A percentile compares a stretch with the other conserved stretches of the same genome.
These are phyloP conservation scores for Venturia pyrina DNA, from an alignment of 2,329 filamentous ascomycete species.

Conservation along the genomic window DNA sequence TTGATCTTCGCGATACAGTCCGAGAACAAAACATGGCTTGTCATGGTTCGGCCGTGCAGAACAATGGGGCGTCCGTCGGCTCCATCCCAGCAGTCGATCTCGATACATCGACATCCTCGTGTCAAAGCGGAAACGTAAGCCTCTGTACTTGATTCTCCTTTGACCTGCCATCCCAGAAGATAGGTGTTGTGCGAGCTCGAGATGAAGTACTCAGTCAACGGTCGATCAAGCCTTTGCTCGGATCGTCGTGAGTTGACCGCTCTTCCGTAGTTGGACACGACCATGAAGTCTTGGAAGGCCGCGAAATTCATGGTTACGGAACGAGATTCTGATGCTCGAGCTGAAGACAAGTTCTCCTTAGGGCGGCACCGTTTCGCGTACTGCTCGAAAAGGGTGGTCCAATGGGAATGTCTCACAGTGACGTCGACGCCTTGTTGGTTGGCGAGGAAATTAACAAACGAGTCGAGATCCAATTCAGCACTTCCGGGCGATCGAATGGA, in stretches of 20 bases:
- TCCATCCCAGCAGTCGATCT: conserved; percentile 98
- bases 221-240: conserved; percentile 68
- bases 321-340: conserved; percentile 27
- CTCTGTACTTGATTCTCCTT: conserved; percentile 83
- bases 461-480: conserved; percentile 54
- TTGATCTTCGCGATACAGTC: conserved; percentile 91
- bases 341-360: neutral
- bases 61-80: conserved; percentile 78
- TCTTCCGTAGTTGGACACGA: conserved; percentile 55
- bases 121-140: conserved; percentile 85
- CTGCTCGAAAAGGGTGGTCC: conserved; percentile 63
- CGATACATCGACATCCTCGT: conserved; percentile 85
- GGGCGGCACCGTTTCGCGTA: conserved; percentile 42
- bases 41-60: conserved; percentile 82
- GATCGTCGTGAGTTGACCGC: conserved; percentile 25
- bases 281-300: conserved; percentile 68
- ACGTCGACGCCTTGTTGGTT: conserved; percentile 68
- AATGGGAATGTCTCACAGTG: conserved; percentile 51
- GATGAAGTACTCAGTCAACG: conserved; percentile 94
- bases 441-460: conserved; percentile 68
- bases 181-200: conserved; percentile 99
- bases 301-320: conserved; percentile 61
- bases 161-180: conserved; percentile 80
- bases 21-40: conserved; percentile 76
- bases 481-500: conserved; percentile 45